Base-by-base conservation (phyloP, 1,284 basidiomycete genomes). In the Ganoderma sp. region DNA sequence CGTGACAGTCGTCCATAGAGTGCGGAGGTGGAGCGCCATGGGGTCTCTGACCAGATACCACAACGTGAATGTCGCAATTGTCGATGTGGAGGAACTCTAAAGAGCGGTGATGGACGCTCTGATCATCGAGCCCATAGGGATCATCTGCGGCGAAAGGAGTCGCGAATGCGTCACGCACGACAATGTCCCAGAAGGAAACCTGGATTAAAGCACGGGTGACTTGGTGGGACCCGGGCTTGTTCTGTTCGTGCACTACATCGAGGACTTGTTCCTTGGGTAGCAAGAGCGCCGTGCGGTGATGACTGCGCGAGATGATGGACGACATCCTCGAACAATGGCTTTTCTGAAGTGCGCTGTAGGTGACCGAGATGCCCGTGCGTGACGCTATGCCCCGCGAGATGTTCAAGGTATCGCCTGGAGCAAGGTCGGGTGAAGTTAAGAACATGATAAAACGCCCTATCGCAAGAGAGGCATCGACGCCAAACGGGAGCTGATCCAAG, bases 401-500 rank as follows among this genome's bases (percentile, higher is more conserved):
- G 42, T 87, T 87, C 64, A 87, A 78, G 22, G 85, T 83, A 72
- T 92, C 90, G 0, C 84, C 79, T 0, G 93, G 92, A 69, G 93
- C 93, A 61, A 95, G 84, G 76, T 96, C 95, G 43, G 85, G 85
- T 22, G 91, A 87, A 6, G 93, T 93, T 50, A 94, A 76, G 67
- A 93, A 89, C 12, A 92, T 73, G 57, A 90, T 87, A 60, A 93
- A 80, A n/a, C 85, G 84, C 0, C 84, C 87, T 39, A 95, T 73
- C 0, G 91, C 85, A 41, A 91, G 43, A n/a, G 89, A 87, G 19
- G 84, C 74, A 14, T 84, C 82, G 34, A 91, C 73, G 1, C 93
- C 92, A 19, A 81, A 76, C 5, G 89, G 88, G 32, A 90, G 78
- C 58, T 78, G 77, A 62, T 84, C 82, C 14, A 86, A 76, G 1